phyloP scores from a whole-genome alignment of 495 filamentous ascomycete species.

The Penicillium simplicissimum region DNA sequence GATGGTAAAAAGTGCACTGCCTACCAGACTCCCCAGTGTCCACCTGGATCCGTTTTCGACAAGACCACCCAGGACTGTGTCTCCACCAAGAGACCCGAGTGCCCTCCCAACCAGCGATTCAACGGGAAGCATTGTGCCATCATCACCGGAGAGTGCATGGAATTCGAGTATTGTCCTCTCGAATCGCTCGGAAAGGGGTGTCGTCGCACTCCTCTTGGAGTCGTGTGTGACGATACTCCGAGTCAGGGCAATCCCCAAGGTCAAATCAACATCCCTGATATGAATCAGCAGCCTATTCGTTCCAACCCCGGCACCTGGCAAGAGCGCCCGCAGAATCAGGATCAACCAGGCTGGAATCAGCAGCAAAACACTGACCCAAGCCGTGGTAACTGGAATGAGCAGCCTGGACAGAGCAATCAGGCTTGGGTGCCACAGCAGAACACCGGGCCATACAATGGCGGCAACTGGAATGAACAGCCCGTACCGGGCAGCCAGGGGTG shows the following conservation, averaged over 20 bases:
- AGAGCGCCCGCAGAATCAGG: neutral
- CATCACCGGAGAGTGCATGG: neutral
- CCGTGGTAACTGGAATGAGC: neutral
- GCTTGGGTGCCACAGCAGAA: neutral
- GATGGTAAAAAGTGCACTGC: neutral
- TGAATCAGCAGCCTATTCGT: neutral
- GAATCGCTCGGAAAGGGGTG: constrained; percentile 1
- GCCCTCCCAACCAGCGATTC: neutral
- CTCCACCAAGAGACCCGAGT: neutral
- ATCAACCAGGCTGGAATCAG: neutral
- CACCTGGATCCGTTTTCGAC: neutral
- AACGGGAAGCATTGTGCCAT: neutral
- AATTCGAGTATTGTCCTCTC: neutral
- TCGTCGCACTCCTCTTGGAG: neutral
- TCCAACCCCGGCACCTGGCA: neutral
- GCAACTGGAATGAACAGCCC: neutral
- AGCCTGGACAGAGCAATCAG: neutral
- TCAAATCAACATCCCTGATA: neutral
- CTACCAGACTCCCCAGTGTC: neutral
- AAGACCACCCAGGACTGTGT: neutral
- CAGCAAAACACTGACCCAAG: neutral
- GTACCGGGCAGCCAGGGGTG: neutral
- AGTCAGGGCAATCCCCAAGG: too few relatives aligned
- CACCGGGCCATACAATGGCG: neutral
- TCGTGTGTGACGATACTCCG: neutral